Percentiles rank a stretch among this genome's conserved stretches.
These are phyloP conservation scores for Juglanconis sp. DNA, from an alignment of 2,329 filamentous ascomycete genomes.

Conservation along the genomic window DNA sequence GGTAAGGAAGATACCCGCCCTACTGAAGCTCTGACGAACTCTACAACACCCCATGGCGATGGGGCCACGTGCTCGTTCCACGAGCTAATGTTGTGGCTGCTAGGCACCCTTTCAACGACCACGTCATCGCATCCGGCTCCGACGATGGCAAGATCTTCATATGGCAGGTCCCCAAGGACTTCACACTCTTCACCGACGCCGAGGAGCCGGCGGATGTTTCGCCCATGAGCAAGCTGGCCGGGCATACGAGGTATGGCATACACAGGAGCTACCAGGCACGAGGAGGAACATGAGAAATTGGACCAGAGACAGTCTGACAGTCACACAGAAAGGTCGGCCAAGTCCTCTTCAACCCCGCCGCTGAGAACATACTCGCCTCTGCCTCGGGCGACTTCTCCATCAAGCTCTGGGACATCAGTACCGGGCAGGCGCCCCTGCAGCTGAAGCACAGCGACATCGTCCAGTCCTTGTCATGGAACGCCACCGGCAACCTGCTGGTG, in stretches of 20 bases:
- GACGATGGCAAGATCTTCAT: constrained; percentile 97
- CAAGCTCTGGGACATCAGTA: constrained; percentile 92
- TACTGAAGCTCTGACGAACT: constrained; percentile 2
- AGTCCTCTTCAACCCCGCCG: constrained; percentile 94
- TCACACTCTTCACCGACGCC: constrained; percentile 78
- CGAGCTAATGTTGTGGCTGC: background rate
- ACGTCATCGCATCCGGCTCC: constrained; percentile 85
- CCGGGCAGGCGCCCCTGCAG: constrained; percentile 69
- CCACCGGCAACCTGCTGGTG: constrained; percentile 78
- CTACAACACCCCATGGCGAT: background rate
- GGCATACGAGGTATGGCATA: constrained; percentile 72
- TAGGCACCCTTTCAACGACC: constrained; percentile 96
- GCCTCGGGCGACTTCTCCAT: constrained; percentile 92
- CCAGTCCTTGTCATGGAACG: constrained; percentile 94
- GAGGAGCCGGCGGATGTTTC: constrained; percentile 80
- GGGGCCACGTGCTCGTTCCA: background rate
- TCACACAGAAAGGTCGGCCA: constrained; percentile 85
- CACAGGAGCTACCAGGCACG: constrained; percentile 1
- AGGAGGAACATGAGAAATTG: background rate
- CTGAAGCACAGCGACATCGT: constrained; percentile 90
- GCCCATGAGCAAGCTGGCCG: constrained; percentile 76
- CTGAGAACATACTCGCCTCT: constrained; percentile 91
- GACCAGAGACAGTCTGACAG: background rate
- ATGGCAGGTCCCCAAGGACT: constrained; percentile 89
- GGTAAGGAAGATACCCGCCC: constrained; percentile 52